These are phyloP conservation scores for Simplicillium sp. DNA, from an alignment of 2,329 filamentous ascomycete species.

Conservation along the genomic window DNA sequence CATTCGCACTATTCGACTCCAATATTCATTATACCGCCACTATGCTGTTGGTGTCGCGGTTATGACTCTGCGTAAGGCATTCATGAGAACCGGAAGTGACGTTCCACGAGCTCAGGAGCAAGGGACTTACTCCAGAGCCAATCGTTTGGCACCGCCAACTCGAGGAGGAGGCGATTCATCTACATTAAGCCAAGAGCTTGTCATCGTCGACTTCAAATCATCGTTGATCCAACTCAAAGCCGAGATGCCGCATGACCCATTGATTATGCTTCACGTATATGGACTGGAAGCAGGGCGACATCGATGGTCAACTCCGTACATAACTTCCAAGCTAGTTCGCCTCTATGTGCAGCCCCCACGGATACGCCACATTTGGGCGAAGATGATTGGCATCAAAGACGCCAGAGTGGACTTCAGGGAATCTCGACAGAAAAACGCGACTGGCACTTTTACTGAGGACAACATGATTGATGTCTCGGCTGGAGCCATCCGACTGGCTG, in stretches of 20 bases:
- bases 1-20: conserved; percentile 67
- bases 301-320: conserved; percentile 76
- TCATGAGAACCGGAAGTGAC: conserved; percentile 43
- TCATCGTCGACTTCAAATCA: conserved; percentile 75
- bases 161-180: conserved; percentile 21
- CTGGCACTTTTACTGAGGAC: conserved; percentile 54
- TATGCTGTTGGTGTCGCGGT: conserved; percentile 79
- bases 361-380: conserved; percentile 75
- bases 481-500: conserved; percentile 77
- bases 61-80: conserved; percentile 64
- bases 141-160: conserved; percentile 27
- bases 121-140: conserved; percentile 15
- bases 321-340: conserved; percentile 68
- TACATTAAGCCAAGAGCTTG: conserved; percentile 47
- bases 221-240: conserved; percentile 81
- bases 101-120: conserved; percentile 21
- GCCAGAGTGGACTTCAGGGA: conserved; percentile 74
- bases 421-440: conserved; percentile 56
- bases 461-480: conserved; percentile 75
- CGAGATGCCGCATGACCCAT: conserved; percentile 80
- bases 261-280: conserved; percentile 83
- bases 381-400: conserved; percentile 74
- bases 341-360: conserved; percentile 81
- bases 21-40: conserved; percentile 90
- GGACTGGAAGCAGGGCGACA: conserved; percentile 74